phyloP scores from a whole-genome alignment of 371 early-diverging fungal genomes.

The Mortierella sp. region DNA sequence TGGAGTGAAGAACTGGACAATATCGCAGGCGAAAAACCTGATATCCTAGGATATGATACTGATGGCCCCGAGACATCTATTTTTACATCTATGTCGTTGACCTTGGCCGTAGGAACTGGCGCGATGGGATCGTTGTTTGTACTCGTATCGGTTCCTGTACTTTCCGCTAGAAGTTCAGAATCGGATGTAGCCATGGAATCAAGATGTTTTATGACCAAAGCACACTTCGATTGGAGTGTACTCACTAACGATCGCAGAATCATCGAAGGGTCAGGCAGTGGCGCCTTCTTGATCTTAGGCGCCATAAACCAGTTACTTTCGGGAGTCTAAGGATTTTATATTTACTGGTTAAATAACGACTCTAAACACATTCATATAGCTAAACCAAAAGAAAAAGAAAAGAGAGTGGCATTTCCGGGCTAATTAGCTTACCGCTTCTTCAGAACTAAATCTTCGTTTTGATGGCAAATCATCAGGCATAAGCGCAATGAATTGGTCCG shows the following conservation, averaged over 20 bases:
- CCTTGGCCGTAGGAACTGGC: not conserved
- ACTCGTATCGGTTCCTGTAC: not conserved
- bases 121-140: not conserved
- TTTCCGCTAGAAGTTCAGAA: not conserved
- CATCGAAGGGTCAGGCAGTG: constrained; percentile 25
- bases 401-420: not conserved
- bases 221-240: constrained; percentile 28
- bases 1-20: not conserved
- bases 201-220: constrained; percentile 16
- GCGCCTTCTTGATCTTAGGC: constrained; percentile 4
- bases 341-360: constrained; percentile 1
- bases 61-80: not conserved
- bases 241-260: constrained; percentile 14
- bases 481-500: constrained; percentile 49
- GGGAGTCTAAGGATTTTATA: not conserved
- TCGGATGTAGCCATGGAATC: constrained; percentile 2
- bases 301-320: constrained; percentile 15
- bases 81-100: not conserved
- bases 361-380: not conserved
- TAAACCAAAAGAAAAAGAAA: not conserved
- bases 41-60: not conserved
- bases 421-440: constrained; percentile 32
- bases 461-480: constrained; percentile 37
- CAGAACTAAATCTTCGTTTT: constrained; percentile 49
- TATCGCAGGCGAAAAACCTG: not conserved